Percentiles rank a stretch among this genome's conserved stretches.
These are phyloP conservation scores for Chamaenerion angustifolium DNA, from an alignment of 345 rosid genomes.

Conservation along the genomic window DNA sequence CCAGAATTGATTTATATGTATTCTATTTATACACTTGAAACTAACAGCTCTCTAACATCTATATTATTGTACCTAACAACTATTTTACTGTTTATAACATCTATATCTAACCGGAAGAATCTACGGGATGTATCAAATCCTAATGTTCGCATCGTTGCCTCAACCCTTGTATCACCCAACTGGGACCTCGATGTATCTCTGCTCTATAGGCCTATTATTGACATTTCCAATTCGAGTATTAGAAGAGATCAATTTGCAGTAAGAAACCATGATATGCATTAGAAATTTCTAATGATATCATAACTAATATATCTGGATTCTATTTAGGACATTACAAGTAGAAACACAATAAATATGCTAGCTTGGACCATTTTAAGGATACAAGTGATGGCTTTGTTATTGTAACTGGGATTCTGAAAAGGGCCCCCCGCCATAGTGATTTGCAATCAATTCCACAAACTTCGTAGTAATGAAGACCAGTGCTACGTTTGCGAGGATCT, in stretches of 20 bases:
- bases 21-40: too few species aligned
- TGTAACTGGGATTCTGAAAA: slow-evolving; percentile 86
- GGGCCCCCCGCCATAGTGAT: slow-evolving; percentile 84
- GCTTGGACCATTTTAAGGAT: slow-evolving; percentile 80
- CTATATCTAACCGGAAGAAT: too few species aligned
- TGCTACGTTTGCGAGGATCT: slow-evolving; percentile 70
- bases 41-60: too few species aligned
- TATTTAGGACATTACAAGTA: too few species aligned
- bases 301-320: too few species aligned
- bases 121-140: slow-evolving; percentile 77
- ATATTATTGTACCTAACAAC: too few species aligned
- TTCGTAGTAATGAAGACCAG: slow-evolving; percentile 85
- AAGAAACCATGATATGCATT: too few species aligned
- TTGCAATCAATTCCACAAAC: slow-evolving; percentile 86
- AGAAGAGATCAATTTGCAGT: background rate
- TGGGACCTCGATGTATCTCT: slow-evolving; percentile 81
- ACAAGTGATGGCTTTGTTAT: slow-evolving; percentile 63
- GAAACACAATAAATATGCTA: slow-evolving; percentile 12
- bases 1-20: too few species aligned
- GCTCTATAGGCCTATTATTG: slow-evolving; percentile 63
- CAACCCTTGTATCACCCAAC: slow-evolving; percentile 86
- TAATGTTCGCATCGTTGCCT: slow-evolving; percentile 75
- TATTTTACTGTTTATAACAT: too few species aligned
- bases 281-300: too few species aligned
- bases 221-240: background rate